These are phyloP conservation scores for Cymbidium sinense DNA, from an alignment of 106 monocot genomes.

Conservation along the genomic window DNA sequence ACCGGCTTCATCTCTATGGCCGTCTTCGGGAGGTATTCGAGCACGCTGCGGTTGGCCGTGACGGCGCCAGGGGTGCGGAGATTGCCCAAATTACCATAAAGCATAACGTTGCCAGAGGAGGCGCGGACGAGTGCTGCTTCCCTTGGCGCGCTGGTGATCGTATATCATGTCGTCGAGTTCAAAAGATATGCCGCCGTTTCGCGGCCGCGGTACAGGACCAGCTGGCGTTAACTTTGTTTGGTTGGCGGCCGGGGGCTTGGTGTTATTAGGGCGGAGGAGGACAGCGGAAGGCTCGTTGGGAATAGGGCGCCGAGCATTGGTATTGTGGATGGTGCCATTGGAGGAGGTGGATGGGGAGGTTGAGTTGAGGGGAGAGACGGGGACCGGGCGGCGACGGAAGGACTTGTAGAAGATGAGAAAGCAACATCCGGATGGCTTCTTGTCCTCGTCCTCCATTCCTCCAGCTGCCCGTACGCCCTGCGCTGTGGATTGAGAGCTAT, in stretches of 20 bases:
- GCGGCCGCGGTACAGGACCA: neutral
- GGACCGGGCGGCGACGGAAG: slow-evolving; percentile 35
- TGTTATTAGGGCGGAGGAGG: neutral
- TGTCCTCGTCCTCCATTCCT: slow-evolving; percentile 19
- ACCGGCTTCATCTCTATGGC: slow-evolving; percentile 12
- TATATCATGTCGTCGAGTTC: slow-evolving; percentile 58
- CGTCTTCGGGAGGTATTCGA: slow-evolving; percentile 29
- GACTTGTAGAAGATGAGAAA: slow-evolving; percentile 45
- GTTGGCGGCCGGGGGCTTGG: neutral
- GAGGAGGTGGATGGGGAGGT: neutral
- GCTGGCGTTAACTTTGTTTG: neutral
- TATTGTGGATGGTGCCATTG: neutral
- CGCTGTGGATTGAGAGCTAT: too few species aligned
- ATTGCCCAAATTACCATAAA: slow-evolving; percentile 62
- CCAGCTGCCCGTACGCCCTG: neutral
- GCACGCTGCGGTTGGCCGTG: slow-evolving; percentile 27
- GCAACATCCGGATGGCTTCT: slow-evolving; percentile 42
- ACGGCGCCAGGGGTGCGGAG: slow-evolving; percentile 31
- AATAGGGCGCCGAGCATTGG: too few species aligned
- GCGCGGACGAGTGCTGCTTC: slow-evolving; percentile 48
- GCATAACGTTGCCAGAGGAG: slow-evolving; percentile 74
- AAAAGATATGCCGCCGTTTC: slow-evolving; percentile 19
- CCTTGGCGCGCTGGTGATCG: slow-evolving; percentile 63
- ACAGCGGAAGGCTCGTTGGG: neutral
- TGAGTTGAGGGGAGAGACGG: slow-evolving; percentile 12